Percentiles rank a stretch among this genome's conserved stretches.
Conservation (phyloP, 129 eudicot genomes). For the Helianthus annuus region HanXRQr2.0-SUNRISE NC_035440.2:13123303-13123802, state of each 20-base stretch:
- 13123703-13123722: no score
- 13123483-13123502: not conserved
- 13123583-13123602: not conserved
- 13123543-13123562: not conserved
- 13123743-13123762: no score
- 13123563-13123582: not conserved
- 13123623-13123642: no score
- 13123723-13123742: no score
- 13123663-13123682: no score
- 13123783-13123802: slow-evolving; percentile 3
- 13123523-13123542: not conserved
- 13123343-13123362: slow-evolving; percentile 28
- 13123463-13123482: not conserved
- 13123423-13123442: not conserved
- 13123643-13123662: no score
- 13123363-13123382: slow-evolving; percentile 13
- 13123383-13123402: not conserved
- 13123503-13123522: not conserved
- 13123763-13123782: not conserved
- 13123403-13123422: not conserved
- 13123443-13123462: not conserved
- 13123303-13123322: slow-evolving; percentile 1
- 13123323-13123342: slow-evolving; percentile 14
- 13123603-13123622: not conserved
- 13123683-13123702: no score